A percentile compares a stretch with the other conserved stretches of the same genome.
phyloP scores from a whole-genome alignment of 495 filamentous ascomycete species.

The Hypoxylon intermedium region DNA sequence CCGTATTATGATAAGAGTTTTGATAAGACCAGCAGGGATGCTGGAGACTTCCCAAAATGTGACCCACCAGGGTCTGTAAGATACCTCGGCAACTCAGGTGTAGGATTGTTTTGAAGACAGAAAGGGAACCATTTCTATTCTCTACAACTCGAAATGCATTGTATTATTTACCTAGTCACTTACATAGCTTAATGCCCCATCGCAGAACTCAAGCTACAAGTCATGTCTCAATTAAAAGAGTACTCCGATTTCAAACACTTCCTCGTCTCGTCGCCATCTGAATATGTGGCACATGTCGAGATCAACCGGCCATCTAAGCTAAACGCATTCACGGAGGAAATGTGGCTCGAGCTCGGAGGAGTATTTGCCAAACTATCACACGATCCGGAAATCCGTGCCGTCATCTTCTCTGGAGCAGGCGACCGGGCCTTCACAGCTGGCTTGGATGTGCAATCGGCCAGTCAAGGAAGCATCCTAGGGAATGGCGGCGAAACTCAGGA shows the following conservation, averaged over 20 bases:
- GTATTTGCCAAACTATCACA: conserved; percentile 78
- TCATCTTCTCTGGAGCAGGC: conserved; percentile 84
- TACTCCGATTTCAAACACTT: conserved; percentile 71
- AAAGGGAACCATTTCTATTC: conserved; percentile 6
- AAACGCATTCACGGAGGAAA: conserved; percentile 87
- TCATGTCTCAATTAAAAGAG: conserved; percentile 30
- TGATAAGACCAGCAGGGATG: background rate
- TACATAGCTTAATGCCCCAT: conserved; percentile 1
- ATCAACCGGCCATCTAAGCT: conserved; percentile 90
- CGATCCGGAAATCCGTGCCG: conserved; percentile 74
- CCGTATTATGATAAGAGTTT: conserved; percentile 17
- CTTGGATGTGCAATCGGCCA: conserved; percentile 76
- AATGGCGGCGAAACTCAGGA: conserved; percentile 52
- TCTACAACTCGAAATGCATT: conserved; percentile 1
- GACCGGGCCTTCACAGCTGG: conserved; percentile 85
- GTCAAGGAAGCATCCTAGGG: conserved; percentile 48
- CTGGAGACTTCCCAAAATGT: background rate
- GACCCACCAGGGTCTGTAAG: conserved; percentile 7
- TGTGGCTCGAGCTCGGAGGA: conserved; percentile 83
- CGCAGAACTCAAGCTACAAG: background rate
- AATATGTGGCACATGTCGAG: conserved; percentile 87
- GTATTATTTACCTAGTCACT: background rate
- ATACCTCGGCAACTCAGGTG: conserved; percentile 26
- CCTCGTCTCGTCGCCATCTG: conserved; percentile 71
- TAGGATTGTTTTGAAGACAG: conserved; percentile 3